phyloP scores from a whole-genome alignment of 139 green algal species.

The Eudorina sp. region DNA sequence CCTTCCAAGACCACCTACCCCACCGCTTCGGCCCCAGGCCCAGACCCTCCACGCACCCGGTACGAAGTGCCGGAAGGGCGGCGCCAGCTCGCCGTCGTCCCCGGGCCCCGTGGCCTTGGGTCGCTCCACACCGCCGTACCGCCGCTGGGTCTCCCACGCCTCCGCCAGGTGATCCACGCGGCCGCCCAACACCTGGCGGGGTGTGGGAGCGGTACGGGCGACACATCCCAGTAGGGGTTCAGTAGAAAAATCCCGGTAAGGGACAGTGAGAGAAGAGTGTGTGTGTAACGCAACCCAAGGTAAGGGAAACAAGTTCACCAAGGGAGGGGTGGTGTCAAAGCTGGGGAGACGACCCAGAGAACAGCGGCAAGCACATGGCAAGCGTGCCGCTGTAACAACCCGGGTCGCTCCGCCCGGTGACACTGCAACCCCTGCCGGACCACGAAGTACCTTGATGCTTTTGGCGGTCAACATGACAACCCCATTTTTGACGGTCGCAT shows the following conservation, averaged over 20 bases:
- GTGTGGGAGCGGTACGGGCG: too few species aligned
- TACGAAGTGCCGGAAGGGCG: constrained; percentile 60
- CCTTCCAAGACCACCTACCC: not conserved
- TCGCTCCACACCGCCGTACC: constrained; percentile 58
- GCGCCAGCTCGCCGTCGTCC: constrained; percentile 55
- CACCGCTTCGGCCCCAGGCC: not conserved
- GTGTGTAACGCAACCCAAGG: too few species aligned
- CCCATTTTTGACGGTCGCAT: constrained; percentile 39
- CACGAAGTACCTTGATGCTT: constrained; percentile 43
- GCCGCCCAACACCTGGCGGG: constrained; percentile 62
- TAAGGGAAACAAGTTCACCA: too few species aligned
- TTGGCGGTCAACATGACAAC: constrained; percentile 61
- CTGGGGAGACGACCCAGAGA: too few species aligned
- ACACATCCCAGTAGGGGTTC: too few species aligned
- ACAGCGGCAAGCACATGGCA: too few species aligned
- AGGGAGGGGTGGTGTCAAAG: too few species aligned
- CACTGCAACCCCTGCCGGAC: too few species aligned
- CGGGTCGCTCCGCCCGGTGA: too few species aligned
- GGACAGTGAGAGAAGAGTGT: too few species aligned
- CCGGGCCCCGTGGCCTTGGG: constrained; percentile 24
- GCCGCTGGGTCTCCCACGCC: constrained; percentile 60
- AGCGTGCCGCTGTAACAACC: too few species aligned
- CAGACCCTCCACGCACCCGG: not conserved
- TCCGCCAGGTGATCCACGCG: constrained; percentile 62
- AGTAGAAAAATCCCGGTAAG: too few species aligned